A percentile compares a stretch with the other conserved stretches of the same genome.
phyloP scores from a whole-genome alignment of 768 basidiomycete species.

The Naematelia aurantialba region DNA sequence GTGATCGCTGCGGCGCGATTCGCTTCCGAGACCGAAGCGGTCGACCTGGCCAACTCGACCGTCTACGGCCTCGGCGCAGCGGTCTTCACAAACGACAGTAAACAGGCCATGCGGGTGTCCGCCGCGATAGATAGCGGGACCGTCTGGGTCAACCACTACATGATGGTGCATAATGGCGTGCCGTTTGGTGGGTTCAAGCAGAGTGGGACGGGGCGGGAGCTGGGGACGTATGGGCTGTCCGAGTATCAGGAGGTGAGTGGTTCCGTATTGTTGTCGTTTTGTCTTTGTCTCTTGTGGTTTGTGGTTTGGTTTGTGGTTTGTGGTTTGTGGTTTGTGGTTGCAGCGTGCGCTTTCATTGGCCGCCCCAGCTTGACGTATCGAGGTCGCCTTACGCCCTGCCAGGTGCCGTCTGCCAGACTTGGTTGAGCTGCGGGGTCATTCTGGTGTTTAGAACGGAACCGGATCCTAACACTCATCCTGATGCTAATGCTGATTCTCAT shows the following conservation, averaged over 20 bases:
- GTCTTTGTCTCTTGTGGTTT: neutral
- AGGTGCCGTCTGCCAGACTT: no score
- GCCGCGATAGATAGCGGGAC: conserved; percentile 74
- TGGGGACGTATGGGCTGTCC: conserved; percentile 68
- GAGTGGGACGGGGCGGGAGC: conserved; percentile 71
- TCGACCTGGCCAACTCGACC: conserved; percentile 78
- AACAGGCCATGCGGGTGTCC: conserved; percentile 66
- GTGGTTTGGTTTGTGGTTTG: neutral
- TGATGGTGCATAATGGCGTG: conserved; percentile 68
- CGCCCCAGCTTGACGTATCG: no score
- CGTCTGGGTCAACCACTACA: conserved; percentile 76
- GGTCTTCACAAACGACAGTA: conserved; percentile 76
- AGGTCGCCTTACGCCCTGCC: no score
- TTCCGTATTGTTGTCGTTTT: neutral
- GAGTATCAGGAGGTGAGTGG: conserved; percentile 56
- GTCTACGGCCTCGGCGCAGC: conserved; percentile 80
- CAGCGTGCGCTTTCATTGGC: no score
- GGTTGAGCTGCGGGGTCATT: no score
- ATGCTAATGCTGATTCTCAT: no score
- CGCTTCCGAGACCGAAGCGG: conserved; percentile 78
- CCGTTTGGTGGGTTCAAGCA: conserved; percentile 85
- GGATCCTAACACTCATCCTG: no score
- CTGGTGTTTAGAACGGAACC: no score
- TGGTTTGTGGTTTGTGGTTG: neutral
- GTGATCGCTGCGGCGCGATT: conserved; percentile 79